A percentile compares a stretch with the other conserved stretches of the same genome.
These are phyloP conservation scores for Paramecium pentaurelia DNA, from an alignment of 73 alveolate genomes.

Conservation along the genomic window DNA sequence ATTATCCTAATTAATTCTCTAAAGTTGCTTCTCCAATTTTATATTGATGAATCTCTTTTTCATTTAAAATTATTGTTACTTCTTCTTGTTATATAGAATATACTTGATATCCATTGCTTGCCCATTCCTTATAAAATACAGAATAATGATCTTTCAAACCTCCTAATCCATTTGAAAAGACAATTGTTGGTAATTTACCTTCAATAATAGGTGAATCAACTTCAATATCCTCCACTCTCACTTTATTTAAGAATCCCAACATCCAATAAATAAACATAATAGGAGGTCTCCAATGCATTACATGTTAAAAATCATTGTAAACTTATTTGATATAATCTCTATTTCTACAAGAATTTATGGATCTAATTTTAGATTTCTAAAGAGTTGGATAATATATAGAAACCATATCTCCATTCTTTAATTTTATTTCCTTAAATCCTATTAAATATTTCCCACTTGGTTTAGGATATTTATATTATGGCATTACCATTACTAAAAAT, in stretches of 20 bases:
- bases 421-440: background rate
- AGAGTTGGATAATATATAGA: constrained; percentile 33
- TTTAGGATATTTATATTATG: constrained; percentile 19
- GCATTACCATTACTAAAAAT: background rate
- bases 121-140: background rate
- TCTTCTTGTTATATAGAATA: background rate
- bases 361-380: background rate
- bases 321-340: background rate
- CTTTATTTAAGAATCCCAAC: background rate
- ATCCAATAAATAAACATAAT: background rate
- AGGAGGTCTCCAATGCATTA: background rate
- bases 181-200: background rate
- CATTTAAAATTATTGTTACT: background rate
- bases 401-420: background rate
- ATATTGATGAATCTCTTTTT: background rate
- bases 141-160: constrained; percentile 42
- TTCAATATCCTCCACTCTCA: background rate
- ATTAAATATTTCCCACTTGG: background rate
- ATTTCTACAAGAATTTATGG: background rate
- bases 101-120: constrained; percentile 2
- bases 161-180: constrained; percentile 31
- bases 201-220: background rate
- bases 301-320: background rate
- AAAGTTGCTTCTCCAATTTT: background rate
- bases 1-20: background rate